A percentile compares a stretch with the other conserved stretches of the same genome.
Conservation (phyloP, 495 filamentous ascomycete genomes). For the Trichoderma gamsii region DNA sequence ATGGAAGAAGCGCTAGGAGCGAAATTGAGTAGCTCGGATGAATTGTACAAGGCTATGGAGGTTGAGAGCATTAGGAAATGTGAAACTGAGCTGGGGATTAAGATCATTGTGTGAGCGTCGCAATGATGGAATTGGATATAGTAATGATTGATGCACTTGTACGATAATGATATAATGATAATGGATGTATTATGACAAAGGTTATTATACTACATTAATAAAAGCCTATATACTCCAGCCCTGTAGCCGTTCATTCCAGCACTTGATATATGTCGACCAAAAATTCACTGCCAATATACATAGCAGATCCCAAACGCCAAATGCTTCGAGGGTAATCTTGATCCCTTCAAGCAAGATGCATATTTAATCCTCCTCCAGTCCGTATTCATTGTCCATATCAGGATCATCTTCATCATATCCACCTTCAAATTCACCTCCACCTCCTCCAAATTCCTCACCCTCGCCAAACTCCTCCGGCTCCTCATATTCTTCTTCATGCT, state of each 20-base stretch:
- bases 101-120: neutral
- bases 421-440: conserved; percentile 21
- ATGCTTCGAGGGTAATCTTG: neutral
- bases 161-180: neutral
- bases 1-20: neutral
- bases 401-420: conserved; percentile 28
- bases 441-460: conserved; percentile 20
- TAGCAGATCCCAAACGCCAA: neutral
- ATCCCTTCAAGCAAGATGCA: neutral
- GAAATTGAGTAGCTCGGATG: neutral
- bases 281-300: neutral
- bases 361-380: conserved; percentile 23
- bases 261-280: neutral
- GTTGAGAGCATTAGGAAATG: neutral
- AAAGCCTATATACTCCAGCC: neutral
- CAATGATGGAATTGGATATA: neutral
- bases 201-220: too few species aligned
- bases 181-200: neutral
- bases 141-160: too few species aligned
- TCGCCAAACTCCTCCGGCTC: conserved; percentile 23
- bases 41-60: neutral
- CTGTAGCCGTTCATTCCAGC: neutral
- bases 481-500: conserved; percentile 22
- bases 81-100: neutral
- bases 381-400: conserved; percentile 22